These are phyloP conservation scores for Bacidia rubella DNA, from an alignment of 495 filamentous ascomycete genomes.

Conservation along the genomic window DNA sequence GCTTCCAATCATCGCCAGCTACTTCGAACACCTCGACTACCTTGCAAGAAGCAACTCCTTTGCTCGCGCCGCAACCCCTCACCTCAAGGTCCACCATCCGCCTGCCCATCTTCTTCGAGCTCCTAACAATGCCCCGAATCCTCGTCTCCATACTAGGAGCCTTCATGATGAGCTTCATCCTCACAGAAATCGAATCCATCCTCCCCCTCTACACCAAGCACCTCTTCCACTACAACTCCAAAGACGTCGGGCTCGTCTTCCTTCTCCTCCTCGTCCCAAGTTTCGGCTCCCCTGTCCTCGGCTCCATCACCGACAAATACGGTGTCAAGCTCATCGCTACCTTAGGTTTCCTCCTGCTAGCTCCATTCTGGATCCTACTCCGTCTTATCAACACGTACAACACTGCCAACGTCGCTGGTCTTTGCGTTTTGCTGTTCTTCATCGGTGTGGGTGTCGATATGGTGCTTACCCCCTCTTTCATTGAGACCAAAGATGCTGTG, in stretches of 20 bases:
- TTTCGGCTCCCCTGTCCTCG: slow-evolving; percentile 42
- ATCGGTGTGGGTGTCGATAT: slow-evolving; percentile 39
- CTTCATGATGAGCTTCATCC: slow-evolving; percentile 36
- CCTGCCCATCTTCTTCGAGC: slow-evolving; percentile 2
- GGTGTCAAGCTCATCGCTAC: slow-evolving; percentile 43
- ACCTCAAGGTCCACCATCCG: not conserved
- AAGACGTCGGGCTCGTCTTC: slow-evolving; percentile 49
- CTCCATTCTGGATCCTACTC: slow-evolving; percentile 42
- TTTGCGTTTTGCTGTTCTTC: slow-evolving; percentile 43
- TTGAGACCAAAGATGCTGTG: slow-evolving; percentile 37
- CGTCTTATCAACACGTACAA: slow-evolving; percentile 41
- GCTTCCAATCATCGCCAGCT: not conserved
- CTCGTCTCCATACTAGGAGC: slow-evolving; percentile 12
- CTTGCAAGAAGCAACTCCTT: not conserved
- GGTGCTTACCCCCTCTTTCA: slow-evolving; percentile 46
- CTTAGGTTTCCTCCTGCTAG: slow-evolving; percentile 38
- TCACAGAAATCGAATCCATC: slow-evolving; percentile 38
- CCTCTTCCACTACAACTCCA: slow-evolving; percentile 44
- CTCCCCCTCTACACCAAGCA: slow-evolving; percentile 42
- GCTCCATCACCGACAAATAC: slow-evolving; percentile 37
- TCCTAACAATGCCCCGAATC: slow-evolving; percentile 11
- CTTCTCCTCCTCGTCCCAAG: slow-evolving; percentile 43
- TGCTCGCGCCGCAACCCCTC: not conserved
- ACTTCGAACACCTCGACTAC: not conserved
- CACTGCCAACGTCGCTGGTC: slow-evolving; percentile 39